These are phyloP conservation scores for Phytophthora syringae DNA, from an alignment of 352 stramenopile genomes.

Conservation along the genomic window DNA sequence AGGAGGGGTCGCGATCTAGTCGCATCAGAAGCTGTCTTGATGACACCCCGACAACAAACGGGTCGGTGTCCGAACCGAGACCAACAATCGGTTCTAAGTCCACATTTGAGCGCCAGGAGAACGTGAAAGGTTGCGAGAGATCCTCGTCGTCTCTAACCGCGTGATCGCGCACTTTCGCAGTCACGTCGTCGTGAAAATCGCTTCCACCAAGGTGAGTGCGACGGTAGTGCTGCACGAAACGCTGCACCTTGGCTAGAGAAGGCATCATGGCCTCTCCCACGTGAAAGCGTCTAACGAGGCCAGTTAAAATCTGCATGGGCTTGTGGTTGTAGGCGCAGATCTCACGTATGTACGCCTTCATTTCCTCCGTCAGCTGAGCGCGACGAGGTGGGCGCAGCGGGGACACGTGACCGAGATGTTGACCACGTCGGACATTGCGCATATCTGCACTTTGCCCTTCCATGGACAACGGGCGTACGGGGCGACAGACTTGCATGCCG, in stretches of 20 bases:
- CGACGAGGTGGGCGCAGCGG: neutral
- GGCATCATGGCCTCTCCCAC: neutral
- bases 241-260: neutral
- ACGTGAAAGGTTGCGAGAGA: constrained; percentile 3
- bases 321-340: constrained; percentile 22
- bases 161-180: neutral
- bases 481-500: neutral
- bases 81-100: constrained; percentile 5
- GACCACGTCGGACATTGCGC: constrained; percentile 10
- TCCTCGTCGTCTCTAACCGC: constrained; percentile 2
- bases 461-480: constrained; percentile 6
- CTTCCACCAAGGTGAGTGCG: constrained; percentile 5
- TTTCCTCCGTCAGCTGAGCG: neutral
- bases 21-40: neutral
- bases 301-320: constrained; percentile 3
- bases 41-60: constrained; percentile 8
- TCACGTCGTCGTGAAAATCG: constrained; percentile 9
- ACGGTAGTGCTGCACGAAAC: constrained; percentile 15
- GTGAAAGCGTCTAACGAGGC: constrained; percentile 6
- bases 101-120: neutral
- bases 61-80: constrained; percentile 4
- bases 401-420: constrained; percentile 9
- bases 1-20: neutral
- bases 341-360: constrained; percentile 5
- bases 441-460: constrained; percentile 4